Evolutionary conservation across 2,329 filamentous ascomycete species (phyloP).

Genomic region (Penicillium fuscoglaucum): DNA sequence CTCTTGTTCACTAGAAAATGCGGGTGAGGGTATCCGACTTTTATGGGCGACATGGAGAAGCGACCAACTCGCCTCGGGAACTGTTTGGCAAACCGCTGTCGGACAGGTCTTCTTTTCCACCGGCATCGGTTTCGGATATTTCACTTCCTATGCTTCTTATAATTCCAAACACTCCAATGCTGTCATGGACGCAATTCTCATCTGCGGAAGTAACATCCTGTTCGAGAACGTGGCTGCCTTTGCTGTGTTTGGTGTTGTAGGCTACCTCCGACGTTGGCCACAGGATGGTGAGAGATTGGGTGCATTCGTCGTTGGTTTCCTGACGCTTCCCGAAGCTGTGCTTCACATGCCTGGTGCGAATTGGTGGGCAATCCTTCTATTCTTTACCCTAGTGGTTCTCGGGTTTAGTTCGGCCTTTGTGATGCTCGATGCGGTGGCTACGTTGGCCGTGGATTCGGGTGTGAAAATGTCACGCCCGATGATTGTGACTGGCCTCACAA

Average conservation of each 20-base stretch:
- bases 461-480: slow-evolving; percentile 48
- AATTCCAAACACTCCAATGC: slow-evolving; percentile 59
- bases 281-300: slow-evolving; percentile 46
- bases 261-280: slow-evolving; percentile 48
- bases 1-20: slow-evolving; percentile 56
- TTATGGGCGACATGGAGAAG: slow-evolving; percentile 53
- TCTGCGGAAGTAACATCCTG: slow-evolving; percentile 56
- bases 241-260: slow-evolving; percentile 58
- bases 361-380: slow-evolving; percentile 60
- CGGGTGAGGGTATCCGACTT: slow-evolving; percentile 53
- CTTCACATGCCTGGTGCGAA: slow-evolving; percentile 59
- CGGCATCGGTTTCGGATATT: slow-evolving; percentile 60
- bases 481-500: slow-evolving; percentile 53
- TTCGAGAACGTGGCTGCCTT: slow-evolving; percentile 57
- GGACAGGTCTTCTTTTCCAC: slow-evolving; percentile 63
- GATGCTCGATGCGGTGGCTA: slow-evolving; percentile 59
- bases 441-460: slow-evolving; percentile 56
- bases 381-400: slow-evolving; percentile 60
- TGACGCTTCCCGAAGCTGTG: slow-evolving; percentile 59
- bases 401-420: slow-evolving; percentile 61
- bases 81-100: slow-evolving; percentile 60
- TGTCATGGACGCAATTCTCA: slow-evolving; percentile 59
- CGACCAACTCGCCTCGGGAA: slow-evolving; percentile 51
- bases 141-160: slow-evolving; percentile 60
- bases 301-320: slow-evolving; percentile 58